A percentile compares a stretch with the other conserved stretches of the same genome.
phyloP scores from a whole-genome alignment of 768 basidiomycete species.

The Amanita phalloides region DNA sequence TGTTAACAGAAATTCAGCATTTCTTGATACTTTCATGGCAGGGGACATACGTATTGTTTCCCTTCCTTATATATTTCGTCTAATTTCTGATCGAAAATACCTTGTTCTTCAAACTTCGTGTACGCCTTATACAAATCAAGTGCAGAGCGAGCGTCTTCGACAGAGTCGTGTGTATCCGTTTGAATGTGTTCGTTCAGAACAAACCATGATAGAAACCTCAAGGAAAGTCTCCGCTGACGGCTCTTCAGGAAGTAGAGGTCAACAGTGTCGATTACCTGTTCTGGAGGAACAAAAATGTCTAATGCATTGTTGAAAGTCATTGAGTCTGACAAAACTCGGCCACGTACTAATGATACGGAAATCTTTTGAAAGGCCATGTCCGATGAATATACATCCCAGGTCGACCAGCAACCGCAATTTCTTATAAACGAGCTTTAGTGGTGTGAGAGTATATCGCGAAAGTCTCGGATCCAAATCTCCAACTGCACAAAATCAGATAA shows the following conservation, averaged over 20 bases:
- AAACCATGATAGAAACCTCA: conserved; percentile 92
- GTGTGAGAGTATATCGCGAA: conserved; percentile 84
- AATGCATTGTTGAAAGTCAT: background rate
- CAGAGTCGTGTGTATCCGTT: conserved; percentile 93
- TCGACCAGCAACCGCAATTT: conserved; percentile 91
- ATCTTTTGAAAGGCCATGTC: conserved; percentile 94
- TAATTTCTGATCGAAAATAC: conserved; percentile 76
- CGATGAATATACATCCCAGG: conserved; percentile 91
- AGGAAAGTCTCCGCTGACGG: conserved; percentile 79
- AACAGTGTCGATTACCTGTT: conserved; percentile 95
- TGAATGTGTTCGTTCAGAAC: conserved; percentile 90
- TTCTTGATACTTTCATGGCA: background rate
- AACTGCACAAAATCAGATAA: conserved; percentile 31
- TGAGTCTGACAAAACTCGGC: background rate
- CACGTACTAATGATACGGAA: conserved; percentile 94
- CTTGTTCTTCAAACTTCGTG: conserved; percentile 62
- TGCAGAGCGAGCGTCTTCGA: conserved; percentile 89
- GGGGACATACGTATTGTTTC: conserved; percentile 46
- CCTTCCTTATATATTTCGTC: conserved; percentile 80
- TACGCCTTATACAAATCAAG: conserved; percentile 78
- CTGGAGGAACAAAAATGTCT: conserved; percentile 95
- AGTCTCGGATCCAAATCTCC: conserved; percentile 85
- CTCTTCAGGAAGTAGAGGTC: conserved; percentile 83
- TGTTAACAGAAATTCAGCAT: conserved; percentile 13
- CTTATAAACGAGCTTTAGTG: conserved; percentile 97